Evolutionary conservation across 163 green algal genomes (phyloP).

Genomic region (Chlamydomonas reinhardtii): DNA sequence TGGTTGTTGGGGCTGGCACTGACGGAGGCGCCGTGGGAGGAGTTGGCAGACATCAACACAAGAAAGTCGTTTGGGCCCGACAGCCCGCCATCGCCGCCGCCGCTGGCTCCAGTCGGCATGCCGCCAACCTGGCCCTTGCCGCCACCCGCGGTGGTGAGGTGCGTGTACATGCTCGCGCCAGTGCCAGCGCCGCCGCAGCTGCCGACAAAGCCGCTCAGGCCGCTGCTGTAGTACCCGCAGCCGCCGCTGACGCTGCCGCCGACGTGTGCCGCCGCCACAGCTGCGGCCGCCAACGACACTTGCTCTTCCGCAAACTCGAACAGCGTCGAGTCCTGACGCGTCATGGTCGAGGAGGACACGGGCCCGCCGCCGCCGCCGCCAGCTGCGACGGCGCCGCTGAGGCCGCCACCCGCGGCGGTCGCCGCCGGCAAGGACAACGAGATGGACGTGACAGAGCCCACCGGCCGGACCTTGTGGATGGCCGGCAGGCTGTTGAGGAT

Average conservation of each 20-base stretch:
- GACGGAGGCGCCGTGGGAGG: not conserved
- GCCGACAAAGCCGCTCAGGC: not conserved
- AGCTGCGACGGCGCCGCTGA: not conserved
- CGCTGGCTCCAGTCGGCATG: not conserved
- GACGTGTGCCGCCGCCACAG: not conserved
- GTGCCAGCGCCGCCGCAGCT: not conserved
- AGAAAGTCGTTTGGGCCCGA: not conserved
- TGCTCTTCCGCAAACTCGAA: constrained; percentile 33
- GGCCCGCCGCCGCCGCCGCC: no score
- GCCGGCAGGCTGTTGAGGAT: not conserved
- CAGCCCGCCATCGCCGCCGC: not conserved
- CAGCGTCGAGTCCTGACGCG: constrained; percentile 8
- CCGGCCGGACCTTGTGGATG: constrained; percentile 21
- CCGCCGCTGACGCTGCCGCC: not conserved
- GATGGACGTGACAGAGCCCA: not conserved
- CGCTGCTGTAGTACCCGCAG: no score
- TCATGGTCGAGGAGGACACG: not conserved
- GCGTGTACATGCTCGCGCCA: not conserved
- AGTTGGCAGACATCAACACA: not conserved
- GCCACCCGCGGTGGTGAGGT: not conserved
- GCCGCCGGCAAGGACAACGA: not conserved
- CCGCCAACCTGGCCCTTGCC: not conserved
- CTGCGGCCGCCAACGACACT: not conserved
- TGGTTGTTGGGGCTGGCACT: not conserved
- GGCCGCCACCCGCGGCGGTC: no score